A percentile compares a stretch with the other conserved stretches of the same genome.
These are phyloP conservation scores for Nannochloris sp. DNA, from an alignment of 139 green algal genomes.

Conservation along the genomic window DNA sequence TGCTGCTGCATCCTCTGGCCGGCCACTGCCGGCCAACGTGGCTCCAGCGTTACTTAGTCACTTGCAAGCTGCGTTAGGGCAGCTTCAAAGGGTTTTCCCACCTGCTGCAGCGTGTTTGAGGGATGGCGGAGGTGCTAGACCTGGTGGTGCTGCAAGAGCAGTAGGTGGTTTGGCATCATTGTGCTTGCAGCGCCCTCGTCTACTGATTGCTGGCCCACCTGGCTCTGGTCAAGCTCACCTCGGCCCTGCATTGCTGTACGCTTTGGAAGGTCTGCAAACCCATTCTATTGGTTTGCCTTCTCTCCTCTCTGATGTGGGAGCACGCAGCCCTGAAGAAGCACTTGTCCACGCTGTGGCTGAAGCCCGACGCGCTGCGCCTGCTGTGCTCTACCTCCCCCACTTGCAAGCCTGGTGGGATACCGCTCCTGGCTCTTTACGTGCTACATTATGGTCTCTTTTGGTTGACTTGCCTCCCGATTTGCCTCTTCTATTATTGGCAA, in stretches of 20 bases:
- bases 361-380: slow-evolving; percentile 66
- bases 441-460: slow-evolving; percentile 72
- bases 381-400: slow-evolving; percentile 85
- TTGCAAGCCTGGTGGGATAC: slow-evolving; percentile 61
- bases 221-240: slow-evolving; percentile 57
- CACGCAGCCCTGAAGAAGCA: slow-evolving; percentile 74
- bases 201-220: slow-evolving; percentile 58
- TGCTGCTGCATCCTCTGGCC: slow-evolving; percentile 26
- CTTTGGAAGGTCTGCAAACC: slow-evolving; percentile 74
- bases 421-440: slow-evolving; percentile 56
- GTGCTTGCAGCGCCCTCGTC: slow-evolving; percentile 39
- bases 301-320: slow-evolving; percentile 63
- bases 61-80: slow-evolving; percentile 30
- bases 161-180: background rate
- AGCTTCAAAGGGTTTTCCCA: slow-evolving; percentile 54
- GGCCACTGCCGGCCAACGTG: slow-evolving; percentile 45
- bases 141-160: no score
- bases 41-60: slow-evolving; percentile 29
- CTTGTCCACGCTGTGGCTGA: slow-evolving; percentile 79
- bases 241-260: slow-evolving; percentile 70
- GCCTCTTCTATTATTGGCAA: slow-evolving; percentile 83
- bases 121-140: background rate
- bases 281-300: slow-evolving; percentile 71
- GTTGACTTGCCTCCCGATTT: slow-evolving; percentile 68
- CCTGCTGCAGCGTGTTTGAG: slow-evolving; percentile 37